These are phyloP conservation scores for Microthlaspi erraticum DNA, from an alignment of 345 rosid genomes.

Conservation along the genomic window DNA sequence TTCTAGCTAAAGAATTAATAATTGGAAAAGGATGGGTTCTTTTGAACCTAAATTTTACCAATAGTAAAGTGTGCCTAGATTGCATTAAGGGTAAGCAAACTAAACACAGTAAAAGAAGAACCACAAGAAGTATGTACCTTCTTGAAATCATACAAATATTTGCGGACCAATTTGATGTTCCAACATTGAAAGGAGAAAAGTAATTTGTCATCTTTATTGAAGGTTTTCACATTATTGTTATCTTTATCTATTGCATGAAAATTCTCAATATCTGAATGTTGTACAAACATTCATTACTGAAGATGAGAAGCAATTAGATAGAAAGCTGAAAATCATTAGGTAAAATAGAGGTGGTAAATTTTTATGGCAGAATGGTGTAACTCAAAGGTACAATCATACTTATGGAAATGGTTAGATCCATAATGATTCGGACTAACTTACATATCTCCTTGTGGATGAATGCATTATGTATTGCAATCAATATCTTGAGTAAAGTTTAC, in stretches of 20 bases:
- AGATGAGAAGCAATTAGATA: slow-evolving; percentile 10
- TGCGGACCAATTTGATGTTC: slow-evolving; percentile 9
- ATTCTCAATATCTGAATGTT: background rate
- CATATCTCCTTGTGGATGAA: slow-evolving; percentile 19
- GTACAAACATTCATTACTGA: background rate
- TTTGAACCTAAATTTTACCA: background rate
- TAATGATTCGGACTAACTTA: background rate
- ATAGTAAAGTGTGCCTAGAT: background rate
- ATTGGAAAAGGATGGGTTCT: background rate
- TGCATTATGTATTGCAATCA: background rate
- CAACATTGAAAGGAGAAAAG: background rate
- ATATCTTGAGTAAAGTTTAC: background rate
- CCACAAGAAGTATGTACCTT: background rate
- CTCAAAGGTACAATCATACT: background rate
- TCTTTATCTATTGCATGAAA: slow-evolving; percentile 3
- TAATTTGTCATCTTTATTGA: background rate
- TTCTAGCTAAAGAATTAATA: background rate
- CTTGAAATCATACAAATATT: slow-evolving; percentile 2
- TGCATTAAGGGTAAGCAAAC: background rate
- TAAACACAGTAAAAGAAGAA: background rate
- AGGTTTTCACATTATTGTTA: slow-evolving; percentile 16
- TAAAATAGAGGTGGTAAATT: slow-evolving; percentile 10
- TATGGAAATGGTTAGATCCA: slow-evolving; percentile 11
- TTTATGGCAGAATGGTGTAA: slow-evolving; percentile 21
- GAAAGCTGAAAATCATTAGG: background rate